Conservation (phyloP, 1,139 yeast genomes). For the Candida dubliniensis region DNA sequence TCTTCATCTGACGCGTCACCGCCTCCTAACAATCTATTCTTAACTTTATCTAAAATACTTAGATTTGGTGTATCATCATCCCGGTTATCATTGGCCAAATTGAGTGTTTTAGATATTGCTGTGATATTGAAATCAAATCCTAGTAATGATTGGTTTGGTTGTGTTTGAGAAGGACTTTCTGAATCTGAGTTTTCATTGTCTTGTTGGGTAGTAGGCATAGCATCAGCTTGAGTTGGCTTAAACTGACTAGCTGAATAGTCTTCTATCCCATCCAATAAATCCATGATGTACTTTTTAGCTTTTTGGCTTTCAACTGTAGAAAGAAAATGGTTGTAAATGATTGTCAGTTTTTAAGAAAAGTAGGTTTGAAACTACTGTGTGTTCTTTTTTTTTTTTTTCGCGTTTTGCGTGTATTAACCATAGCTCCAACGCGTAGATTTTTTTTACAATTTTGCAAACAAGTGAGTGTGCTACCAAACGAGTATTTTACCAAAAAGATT, state of each 20-base stretch:
- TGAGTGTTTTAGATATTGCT: conserved; percentile 15
- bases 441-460: too few species aligned
- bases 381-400: too few species aligned
- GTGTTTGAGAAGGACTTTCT: conserved; percentile 1
- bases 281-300: conserved; percentile 13
- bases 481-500: too few species aligned
- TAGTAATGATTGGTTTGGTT: conserved; percentile 5
- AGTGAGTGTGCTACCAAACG: too few species aligned
- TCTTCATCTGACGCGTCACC: conserved; percentile 3
- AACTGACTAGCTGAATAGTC: conserved; percentile 14
- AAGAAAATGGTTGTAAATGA: not conserved
- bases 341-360: not conserved
- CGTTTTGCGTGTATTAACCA: too few species aligned
- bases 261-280: conserved; percentile 20
- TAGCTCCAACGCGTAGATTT: too few species aligned
- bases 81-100: conserved; percentile 1
- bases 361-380: too few species aligned
- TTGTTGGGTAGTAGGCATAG: conserved; percentile 4
- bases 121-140: conserved; percentile 17
- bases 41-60: conserved; percentile 20
- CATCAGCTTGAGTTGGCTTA: conserved; percentile 4
- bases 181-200: conserved; percentile 11
- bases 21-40: conserved; percentile 17
- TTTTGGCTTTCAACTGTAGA: too few species aligned
- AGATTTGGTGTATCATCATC: conserved; percentile 7